Evolutionary conservation across 2,329 filamentous ascomycete genomes (phyloP), one percentile per base, ranked within the genome.

Genomic region (Neoarthrinium moseri): DNA sequence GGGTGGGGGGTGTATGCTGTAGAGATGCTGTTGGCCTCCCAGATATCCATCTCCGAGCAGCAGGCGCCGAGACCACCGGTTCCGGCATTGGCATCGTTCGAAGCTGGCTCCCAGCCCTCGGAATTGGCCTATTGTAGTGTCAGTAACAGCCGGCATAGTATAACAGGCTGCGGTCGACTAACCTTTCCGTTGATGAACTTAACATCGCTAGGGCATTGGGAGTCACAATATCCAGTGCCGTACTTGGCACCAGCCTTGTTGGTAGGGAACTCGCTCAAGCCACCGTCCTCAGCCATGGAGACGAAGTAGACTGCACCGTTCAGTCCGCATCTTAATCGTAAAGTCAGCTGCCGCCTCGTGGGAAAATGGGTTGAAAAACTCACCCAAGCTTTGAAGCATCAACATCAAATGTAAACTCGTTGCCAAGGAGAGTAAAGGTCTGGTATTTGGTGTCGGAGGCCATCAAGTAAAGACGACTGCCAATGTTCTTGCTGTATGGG

Each of bases 341-440:
- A n/a, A n/a, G n/a, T n/a, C n/a, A n/a, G n/a, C n/a, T n/a, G n/a
- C n/a, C n/a, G n/a, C 6, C 23, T 32, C 22, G 17, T 21, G 15
- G 21, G 23, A 21, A 5, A 12, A 23, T 18, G 33, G 21, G 11
- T 23, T n/a, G 21, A 29, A 23, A 22, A 24, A 51, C 56, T 46
- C 45, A 59, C 56, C 51, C 53, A 12, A 84, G 69, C 51, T 76
- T 72, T 32, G 80, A 83, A 35, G 81, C 73, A 56, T 85, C 81
- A 15, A 84, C 80, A 45, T 83, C 80, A 50, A 85, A 83, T 27
- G 77, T 79, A 62, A 85, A 78, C 59, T 85, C 81, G 56, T 78
- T 70, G 63, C 77, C 77, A 47, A 77, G 70, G 38, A 83, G 67
- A 50, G 79, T 71, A 66, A 84, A 77, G 53, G 74, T 70, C 62